Evolutionary conservation across 805 yeast genomes (phyloP), one percentile per base, ranked within the genome.

Genomic region (Soucietia sequanensis): DNA sequence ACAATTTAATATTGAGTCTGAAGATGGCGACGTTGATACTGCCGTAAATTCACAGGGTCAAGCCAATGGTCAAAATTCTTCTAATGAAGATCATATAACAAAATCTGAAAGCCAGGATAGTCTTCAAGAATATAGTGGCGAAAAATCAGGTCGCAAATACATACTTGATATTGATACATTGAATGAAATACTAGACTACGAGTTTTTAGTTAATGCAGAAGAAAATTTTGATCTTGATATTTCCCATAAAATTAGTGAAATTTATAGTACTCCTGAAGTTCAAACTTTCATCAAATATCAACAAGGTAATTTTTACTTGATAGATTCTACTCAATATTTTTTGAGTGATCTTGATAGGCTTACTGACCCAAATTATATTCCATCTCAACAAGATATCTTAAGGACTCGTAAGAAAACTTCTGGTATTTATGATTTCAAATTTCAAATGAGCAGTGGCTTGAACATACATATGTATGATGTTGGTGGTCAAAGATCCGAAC

Each of bases 401-500:
- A 71, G 95, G 43, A 87, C 96, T 11, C 78, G 97, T 65, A 84
- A 87, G 56, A 90, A 87, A 62, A 90, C 97, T 0, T 84, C 95
- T 1, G 96, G 97, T 60, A 86, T 90, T 15, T 86, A 81, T 49
- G 96, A 89, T 56, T 80, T 87, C 39, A 71, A 75, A 38, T 85
- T 90, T 50, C 80, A 79, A 40, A 74, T 89, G 77, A 88, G 84
- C n/a, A 43, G 49, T 21, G 69, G 69, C 5, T 49, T 67, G 15
- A 62, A 60, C 33, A 60, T 68, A 23, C 74, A 68, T 47, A 68
- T 68, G 74, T 68, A 52, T 52, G 97, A 90, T 58, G 96, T 90
- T 31, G 97, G 97, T 43, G 97, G 97, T 2, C 99, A 93, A 61
- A 72, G 99, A 50, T 80, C 95, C 3, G 99, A 93, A 65, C 80